phyloP scores from a whole-genome alignment of 768 basidiomycete species.

The Russula emetica region DNA sequence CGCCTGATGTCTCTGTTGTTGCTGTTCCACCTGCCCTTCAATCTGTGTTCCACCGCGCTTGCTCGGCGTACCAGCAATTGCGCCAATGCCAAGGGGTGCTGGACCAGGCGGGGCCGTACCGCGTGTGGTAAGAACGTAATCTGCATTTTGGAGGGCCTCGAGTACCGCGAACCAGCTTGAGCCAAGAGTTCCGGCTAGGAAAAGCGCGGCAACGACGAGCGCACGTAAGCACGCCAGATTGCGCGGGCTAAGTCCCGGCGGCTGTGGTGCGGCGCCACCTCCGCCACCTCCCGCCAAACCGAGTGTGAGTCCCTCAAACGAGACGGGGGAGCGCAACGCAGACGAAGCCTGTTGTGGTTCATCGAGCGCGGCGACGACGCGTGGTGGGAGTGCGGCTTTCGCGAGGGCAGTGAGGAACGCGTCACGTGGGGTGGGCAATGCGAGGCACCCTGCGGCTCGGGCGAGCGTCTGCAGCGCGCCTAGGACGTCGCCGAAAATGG shows the following conservation, averaged over 20 bases:
- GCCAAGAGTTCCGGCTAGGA: constrained; percentile 82
- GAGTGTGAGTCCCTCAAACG: constrained; percentile 65
- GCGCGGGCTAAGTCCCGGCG: constrained; percentile 79
- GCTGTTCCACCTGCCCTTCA: constrained; percentile 23
- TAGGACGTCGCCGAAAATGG: constrained; percentile 84
- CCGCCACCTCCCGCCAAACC: constrained; percentile 29
- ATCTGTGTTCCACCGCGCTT: background rate
- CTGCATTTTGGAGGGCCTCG: constrained; percentile 91
- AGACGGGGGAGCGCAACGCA: constrained; percentile 55
- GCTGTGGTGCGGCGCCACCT: constrained; percentile 39
- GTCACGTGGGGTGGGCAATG: constrained; percentile 80
- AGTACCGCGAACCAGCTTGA: constrained; percentile 89
- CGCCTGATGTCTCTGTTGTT: constrained; percentile 29
- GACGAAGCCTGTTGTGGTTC: constrained; percentile 44
- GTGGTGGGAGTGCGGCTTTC: constrained; percentile 88
- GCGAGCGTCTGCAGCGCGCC: constrained; percentile 79
- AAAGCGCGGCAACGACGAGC: constrained; percentile 68
- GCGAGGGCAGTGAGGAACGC: constrained; percentile 87
- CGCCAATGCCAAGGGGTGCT: constrained; percentile 23
- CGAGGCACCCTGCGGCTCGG: constrained; percentile 86
- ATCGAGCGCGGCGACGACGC: constrained; percentile 83
- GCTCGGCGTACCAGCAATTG: constrained; percentile 22
- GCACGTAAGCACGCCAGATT: constrained; percentile 91
- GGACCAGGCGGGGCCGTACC: constrained; percentile 33
- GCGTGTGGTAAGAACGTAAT: constrained; percentile 77